These are phyloP conservation scores for Chrysochromulina parva DNA, from an alignment of 78 protist genomes.

Conservation along the genomic window DNA sequence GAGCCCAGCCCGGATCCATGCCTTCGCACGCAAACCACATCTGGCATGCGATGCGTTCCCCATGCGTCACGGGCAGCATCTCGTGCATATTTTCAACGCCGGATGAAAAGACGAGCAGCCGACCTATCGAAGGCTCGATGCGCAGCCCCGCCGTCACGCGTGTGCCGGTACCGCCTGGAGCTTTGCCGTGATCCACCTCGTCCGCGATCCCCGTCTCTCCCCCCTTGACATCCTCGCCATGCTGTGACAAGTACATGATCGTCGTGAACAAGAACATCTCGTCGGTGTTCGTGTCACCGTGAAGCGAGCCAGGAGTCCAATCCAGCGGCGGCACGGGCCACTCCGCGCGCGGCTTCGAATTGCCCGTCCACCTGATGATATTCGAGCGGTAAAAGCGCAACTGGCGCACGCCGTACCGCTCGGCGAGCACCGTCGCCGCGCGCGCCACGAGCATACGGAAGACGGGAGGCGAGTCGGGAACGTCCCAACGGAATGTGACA, in stretches of 20 bases:
- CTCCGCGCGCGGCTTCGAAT: neutral
- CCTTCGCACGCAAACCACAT: constrained; percentile 14
- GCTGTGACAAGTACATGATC: neutral
- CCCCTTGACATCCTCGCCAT: neutral
- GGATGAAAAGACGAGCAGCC: neutral
- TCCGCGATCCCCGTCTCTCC: constrained; percentile 2
- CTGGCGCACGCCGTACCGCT: neutral
- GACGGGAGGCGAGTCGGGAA: too few relatives aligned
- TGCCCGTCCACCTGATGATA: neutral
- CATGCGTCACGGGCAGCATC: neutral
- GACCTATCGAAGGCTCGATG: neutral
- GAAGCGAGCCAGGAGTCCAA: neutral
- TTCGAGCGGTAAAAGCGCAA: neutral
- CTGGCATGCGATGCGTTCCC: neutral
- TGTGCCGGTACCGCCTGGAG: neutral
- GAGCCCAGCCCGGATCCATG: neutral
- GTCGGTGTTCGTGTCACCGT: neutral
- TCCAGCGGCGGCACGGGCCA: neutral
- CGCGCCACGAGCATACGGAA: too few relatives aligned
- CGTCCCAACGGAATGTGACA: too few relatives aligned
- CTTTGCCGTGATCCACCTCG: neutral
- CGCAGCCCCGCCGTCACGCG: neutral
- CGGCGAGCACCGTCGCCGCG: neutral
- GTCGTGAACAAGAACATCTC: neutral
- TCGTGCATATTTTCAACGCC: constrained; percentile 11